Conservation (phyloP, 495 filamentous ascomycete genomes). For the Amniculicola lignicola region DNA sequence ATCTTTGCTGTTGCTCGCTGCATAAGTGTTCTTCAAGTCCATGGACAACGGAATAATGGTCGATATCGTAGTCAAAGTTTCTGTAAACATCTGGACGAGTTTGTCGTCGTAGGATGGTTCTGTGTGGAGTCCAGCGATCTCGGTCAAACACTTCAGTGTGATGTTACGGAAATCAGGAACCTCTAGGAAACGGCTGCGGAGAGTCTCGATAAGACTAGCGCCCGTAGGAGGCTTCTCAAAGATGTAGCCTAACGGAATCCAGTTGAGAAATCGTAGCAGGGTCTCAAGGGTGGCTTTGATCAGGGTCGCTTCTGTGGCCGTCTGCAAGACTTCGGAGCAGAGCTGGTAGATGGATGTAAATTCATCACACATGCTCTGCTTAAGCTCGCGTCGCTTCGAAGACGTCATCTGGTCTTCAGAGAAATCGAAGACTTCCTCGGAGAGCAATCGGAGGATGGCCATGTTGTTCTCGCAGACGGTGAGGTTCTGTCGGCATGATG, state of each 20-base stretch:
- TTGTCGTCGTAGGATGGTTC: slow-evolving; percentile 87
- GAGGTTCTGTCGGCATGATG: slow-evolving; percentile 87
- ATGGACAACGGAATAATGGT: slow-evolving; percentile 85
- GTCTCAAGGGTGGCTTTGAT: slow-evolving; percentile 95
- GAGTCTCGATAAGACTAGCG: slow-evolving; percentile 76
- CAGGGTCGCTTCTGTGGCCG: slow-evolving; percentile 79
- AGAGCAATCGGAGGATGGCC: slow-evolving; percentile 91
- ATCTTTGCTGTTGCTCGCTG: slow-evolving; percentile 83
- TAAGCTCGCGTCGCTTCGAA: slow-evolving; percentile 88
- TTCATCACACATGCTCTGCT: slow-evolving; percentile 96
- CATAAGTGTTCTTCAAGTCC: slow-evolving; percentile 85
- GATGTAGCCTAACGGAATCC: slow-evolving; percentile 97
- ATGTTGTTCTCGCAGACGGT: slow-evolving; percentile 99
- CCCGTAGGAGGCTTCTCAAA: slow-evolving; percentile 74
- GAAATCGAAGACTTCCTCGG: slow-evolving; percentile 98
- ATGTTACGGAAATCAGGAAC: slow-evolving; percentile 92
- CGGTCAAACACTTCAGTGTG: slow-evolving; percentile 92
- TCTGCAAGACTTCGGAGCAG: slow-evolving; percentile 87
- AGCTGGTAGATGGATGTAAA: slow-evolving; percentile 97
- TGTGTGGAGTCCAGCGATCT: slow-evolving; percentile 87
- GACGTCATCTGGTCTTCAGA: slow-evolving; percentile 99
- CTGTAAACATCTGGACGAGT: slow-evolving; percentile 94
- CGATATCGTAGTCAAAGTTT: slow-evolving; percentile 82
- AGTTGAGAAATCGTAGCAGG: slow-evolving; percentile 92
- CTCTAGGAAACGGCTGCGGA: slow-evolving; percentile 85